Base-by-base conservation (phyloP, 2,329 filamentous ascomycete genomes). In the Alternaria ventricosa region DNA sequence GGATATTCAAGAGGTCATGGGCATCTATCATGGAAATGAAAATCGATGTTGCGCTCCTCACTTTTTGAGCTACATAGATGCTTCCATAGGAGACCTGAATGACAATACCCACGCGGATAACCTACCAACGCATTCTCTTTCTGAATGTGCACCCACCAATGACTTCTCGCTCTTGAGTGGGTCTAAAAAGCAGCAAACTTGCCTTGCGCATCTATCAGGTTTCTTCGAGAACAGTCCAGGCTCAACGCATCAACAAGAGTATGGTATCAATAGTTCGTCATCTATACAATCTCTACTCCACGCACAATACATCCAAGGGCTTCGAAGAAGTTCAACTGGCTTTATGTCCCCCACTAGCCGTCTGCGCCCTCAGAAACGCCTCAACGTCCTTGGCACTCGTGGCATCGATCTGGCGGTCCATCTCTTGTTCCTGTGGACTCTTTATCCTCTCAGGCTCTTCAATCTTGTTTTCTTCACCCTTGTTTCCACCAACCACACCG, bases 291-390 rank as follows among this genome's bases (percentile, higher is more conserved):
- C 28, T 44, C 18, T 28, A 53, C 55, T 57, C 20, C 27, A 49
- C n/a, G 27, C 27, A 18, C n/a, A 43, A 36, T 7, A 49, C 49
- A 25, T 41, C 13, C n/a, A 15, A 44, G 20, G 41, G 22, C 36
- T 43, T 10, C 33, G 5, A 23, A 27, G 2, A 12, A 23, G n/a
- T 47, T 57, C 45, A 60, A 41, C 41, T 43, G 43, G 22, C 28
- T 4, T 46, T 27, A 6, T 54, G 47, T 0, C 28, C 49, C 2
- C 28, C n/a, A 18, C 23, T 59, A 10, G 55, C 41, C 22, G 43
- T 74, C 64, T 78, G 65, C 55, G 71, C 70, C 56, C 78, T 73
- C 63, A 80, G 47, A 55, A 75, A 78, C 0, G 71, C 73, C 55
- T 80, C 79, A 1, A 80, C 74, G 46, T 74, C 63, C 49, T 70